Evolutionary conservation across 371 early-diverging fungal species (phyloP).

Genomic region (Apophysomyces elegans): DNA sequence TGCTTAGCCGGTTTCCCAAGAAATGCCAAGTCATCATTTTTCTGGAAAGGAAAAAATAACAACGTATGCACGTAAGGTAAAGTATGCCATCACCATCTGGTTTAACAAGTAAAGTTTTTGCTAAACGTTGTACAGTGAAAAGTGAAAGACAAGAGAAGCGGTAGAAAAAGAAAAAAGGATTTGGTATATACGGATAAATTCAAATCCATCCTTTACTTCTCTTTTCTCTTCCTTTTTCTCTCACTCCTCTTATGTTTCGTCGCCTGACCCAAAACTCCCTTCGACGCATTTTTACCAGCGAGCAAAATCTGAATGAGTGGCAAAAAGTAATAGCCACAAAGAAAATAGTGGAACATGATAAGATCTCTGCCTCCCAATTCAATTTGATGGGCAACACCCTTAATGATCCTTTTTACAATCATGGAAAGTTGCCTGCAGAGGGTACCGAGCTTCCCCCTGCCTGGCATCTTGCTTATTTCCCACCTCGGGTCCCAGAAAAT

Average conservation of each 20-base stretch:
- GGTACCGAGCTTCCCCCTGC: constrained; percentile 68
- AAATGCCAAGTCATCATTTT: neutral
- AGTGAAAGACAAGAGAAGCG: neutral
- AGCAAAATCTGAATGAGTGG: constrained; percentile 20
- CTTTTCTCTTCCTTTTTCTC: neutral
- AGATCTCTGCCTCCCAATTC: constrained; percentile 33
- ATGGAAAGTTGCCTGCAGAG: constrained; percentile 22
- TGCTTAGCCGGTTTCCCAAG: neutral
- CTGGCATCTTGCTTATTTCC: constrained; percentile 78
- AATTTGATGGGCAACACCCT: constrained; percentile 30
- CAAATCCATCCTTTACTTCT: neutral
- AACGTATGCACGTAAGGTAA: neutral
- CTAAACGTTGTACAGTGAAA: constrained; percentile 4
- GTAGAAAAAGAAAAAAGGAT: no score
- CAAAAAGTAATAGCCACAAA: constrained; percentile 20
- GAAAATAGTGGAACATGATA: constrained; percentile 27
- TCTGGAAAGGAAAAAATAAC: neutral
- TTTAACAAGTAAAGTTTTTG: neutral
- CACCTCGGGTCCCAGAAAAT: constrained; percentile 63
- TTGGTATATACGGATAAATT: neutral
- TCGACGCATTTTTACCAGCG: neutral
- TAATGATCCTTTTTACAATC: constrained; percentile 21
- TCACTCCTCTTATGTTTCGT: neutral
- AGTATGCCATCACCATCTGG: neutral
- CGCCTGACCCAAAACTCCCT: neutral